Percentiles rank a stretch among this genome's conserved stretches.
phyloP scores from a whole-genome alignment of 768 basidiomycete species.

The Lactarius pseudohatsudake region DNA sequence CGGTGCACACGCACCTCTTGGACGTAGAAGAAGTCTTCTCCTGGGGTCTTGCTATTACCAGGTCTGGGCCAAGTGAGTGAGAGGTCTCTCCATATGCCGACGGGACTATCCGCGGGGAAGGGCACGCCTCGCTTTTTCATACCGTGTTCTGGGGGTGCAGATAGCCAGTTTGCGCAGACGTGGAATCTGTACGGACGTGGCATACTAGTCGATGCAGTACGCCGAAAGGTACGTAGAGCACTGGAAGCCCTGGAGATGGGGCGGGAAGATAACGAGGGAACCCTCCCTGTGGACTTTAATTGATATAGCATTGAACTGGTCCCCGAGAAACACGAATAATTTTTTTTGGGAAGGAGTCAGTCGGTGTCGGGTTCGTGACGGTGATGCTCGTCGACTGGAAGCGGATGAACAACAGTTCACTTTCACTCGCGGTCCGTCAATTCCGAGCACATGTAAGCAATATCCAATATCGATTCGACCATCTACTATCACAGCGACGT shows the following conservation, averaged over 20 bases:
- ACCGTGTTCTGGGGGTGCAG: slow-evolving; percentile 54
- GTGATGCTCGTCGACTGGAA: not conserved
- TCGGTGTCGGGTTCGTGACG: not conserved
- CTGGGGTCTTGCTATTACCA: slow-evolving; percentile 42
- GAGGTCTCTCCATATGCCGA: slow-evolving; percentile 70
- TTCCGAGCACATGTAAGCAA: not conserved
- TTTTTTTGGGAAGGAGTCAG: slow-evolving; percentile 5
- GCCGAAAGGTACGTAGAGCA: slow-evolving; percentile 1
- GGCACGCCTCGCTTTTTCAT: slow-evolving; percentile 42
- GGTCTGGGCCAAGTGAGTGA: slow-evolving; percentile 51
- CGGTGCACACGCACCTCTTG: slow-evolving; percentile 54
- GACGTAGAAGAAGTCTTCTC: slow-evolving; percentile 66
- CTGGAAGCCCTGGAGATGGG: not conserved
- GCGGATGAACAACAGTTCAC: not conserved
- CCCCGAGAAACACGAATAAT: not conserved
- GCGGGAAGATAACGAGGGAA: not conserved
- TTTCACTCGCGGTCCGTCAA: not conserved
- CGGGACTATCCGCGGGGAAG: slow-evolving; percentile 55
- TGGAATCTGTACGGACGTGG: slow-evolving; percentile 68
- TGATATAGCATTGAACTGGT: not conserved
- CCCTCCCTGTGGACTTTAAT: not conserved
- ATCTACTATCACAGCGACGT: not conserved
- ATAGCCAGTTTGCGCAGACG: slow-evolving; percentile 75
- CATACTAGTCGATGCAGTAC: slow-evolving; percentile 30
- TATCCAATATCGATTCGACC: not conserved